A percentile compares a stretch with the other conserved stretches of the same genome.
phyloP scores from a whole-genome alignment of 73 alveolate species.

The Paramecium octaurelia region DNA sequence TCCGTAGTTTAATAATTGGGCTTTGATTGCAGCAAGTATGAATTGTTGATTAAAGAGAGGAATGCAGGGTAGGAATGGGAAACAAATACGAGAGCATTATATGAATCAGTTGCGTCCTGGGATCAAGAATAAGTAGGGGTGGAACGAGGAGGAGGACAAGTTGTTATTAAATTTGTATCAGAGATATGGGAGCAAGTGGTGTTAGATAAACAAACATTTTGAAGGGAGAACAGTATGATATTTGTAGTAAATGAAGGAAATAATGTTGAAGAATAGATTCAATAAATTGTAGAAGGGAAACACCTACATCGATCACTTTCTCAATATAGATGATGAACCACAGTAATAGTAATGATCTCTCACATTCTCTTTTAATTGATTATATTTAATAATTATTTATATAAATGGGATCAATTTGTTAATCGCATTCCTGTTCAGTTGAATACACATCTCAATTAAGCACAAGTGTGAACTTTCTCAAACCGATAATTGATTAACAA shows the following conservation, averaged over 20 bases:
- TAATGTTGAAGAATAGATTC: neutral
- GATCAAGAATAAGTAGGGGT: neutral
- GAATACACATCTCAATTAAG: neutral
- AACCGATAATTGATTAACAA: neutral
- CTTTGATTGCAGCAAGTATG: neutral
- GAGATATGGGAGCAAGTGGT: neutral
- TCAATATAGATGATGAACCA: neutral
- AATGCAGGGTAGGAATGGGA: neutral
- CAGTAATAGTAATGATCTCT: neutral
- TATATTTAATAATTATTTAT: neutral
- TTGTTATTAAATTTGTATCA: neutral
- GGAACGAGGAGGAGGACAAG: neutral
- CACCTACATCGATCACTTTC: neutral
- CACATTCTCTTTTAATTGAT: conserved; percentile 8
- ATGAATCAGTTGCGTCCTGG: neutral
- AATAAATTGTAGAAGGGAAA: neutral
- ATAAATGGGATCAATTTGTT: neutral
- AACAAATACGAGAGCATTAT: neutral
- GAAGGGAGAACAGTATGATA: neutral
- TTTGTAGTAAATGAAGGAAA: neutral
- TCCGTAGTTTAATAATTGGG: neutral
- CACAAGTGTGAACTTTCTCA: neutral
- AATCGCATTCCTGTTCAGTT: neutral
- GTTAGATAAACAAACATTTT: neutral
- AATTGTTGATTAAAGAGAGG: neutral